These are phyloP conservation scores for Starmerella cellae DNA, from an alignment of 805 yeast species.

Conservation along the genomic window DNA sequence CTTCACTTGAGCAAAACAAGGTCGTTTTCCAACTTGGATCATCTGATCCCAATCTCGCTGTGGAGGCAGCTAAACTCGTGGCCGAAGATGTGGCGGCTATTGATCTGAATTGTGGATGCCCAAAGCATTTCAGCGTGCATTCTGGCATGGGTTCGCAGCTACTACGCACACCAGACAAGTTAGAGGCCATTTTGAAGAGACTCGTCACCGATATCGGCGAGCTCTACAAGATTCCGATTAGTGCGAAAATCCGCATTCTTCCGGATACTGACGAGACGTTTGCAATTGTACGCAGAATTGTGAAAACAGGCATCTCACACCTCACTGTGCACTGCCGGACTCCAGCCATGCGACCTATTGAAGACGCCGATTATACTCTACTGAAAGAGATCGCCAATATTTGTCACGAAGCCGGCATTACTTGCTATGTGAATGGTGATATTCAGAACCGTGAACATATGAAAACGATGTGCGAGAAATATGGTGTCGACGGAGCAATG, in stretches of 20 bases:
- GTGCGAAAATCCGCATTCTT: constrained; percentile 77
- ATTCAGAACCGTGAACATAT: constrained; percentile 45
- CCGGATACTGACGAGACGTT: constrained; percentile 51
- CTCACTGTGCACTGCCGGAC: constrained; percentile 89
- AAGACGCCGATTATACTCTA: constrained; percentile 62
- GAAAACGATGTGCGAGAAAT: constrained; percentile 36
- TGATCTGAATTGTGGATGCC: constrained; percentile 93
- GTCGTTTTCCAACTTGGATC: constrained; percentile 88
- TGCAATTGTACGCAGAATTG: constrained; percentile 42
- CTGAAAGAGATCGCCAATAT: constrained; percentile 47
- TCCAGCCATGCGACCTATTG: constrained; percentile 68
- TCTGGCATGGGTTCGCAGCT: constrained; percentile 97
- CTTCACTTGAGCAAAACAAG: constrained; percentile 46
- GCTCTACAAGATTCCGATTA: constrained; percentile 65
- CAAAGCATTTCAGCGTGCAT: constrained; percentile 87
- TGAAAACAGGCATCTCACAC: constrained; percentile 69
- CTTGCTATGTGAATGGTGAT: constrained; percentile 75
- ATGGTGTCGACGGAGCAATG: constrained; percentile 71
- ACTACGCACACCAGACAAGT: constrained; percentile 62
- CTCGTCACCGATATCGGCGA: constrained; percentile 71
- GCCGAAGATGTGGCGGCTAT: constrained; percentile 83
- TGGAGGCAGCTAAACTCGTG: constrained; percentile 69
- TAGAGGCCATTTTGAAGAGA: constrained; percentile 52
- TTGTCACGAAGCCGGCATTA: constrained; percentile 49
- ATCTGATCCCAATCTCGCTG: constrained; percentile 70